Evolutionary conservation across 2,329 filamentous ascomycete genomes (phyloP).

Genomic region (Phaeoacremonium minimum): DNA sequence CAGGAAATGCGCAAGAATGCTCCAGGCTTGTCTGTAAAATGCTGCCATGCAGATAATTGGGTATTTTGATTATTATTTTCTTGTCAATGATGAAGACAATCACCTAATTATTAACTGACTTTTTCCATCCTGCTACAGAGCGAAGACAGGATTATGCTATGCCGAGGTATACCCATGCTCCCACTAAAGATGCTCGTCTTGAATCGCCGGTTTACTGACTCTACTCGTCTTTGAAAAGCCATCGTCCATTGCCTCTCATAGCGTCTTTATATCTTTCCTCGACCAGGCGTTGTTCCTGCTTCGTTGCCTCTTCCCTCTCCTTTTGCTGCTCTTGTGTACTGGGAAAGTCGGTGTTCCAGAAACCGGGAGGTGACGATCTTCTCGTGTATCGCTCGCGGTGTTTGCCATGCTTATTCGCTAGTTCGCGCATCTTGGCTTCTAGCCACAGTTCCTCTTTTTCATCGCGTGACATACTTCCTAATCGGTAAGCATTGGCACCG

Average conservation of each 20-base stretch:
- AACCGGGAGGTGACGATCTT: constrained; percentile 73
- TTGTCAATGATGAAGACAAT: too few species aligned
- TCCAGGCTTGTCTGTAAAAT: too few species aligned
- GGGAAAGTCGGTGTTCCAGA: constrained; percentile 88
- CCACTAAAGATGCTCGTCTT: too few species aligned
- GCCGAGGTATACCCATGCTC: too few species aligned
- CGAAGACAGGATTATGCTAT: too few species aligned
- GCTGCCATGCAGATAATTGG: too few species aligned
- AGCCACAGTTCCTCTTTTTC: constrained; percentile 65
- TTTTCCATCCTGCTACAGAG: too few species aligned
- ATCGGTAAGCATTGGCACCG: constrained; percentile 53
- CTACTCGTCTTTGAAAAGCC: constrained; percentile 81
- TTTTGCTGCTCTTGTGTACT: constrained; percentile 73
- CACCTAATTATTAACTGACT: too few species aligned
- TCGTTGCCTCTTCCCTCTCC: constrained; percentile 62
- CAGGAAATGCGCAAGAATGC: too few species aligned
- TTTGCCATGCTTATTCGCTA: constrained; percentile 72
- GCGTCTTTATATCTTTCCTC: constrained; percentile 77
- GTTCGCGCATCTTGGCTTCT: constrained; percentile 68
- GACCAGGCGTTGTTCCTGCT: constrained; percentile 59
- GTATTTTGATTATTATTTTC: too few species aligned
- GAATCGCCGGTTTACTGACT: too few species aligned
- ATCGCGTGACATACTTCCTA: constrained; percentile 52
- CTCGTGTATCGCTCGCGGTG: constrained; percentile 74
- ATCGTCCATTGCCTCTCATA: constrained; percentile 69